Conservation (phyloP, 495 filamentous ascomycete species). For the Penicillium mononematosum region DNA sequence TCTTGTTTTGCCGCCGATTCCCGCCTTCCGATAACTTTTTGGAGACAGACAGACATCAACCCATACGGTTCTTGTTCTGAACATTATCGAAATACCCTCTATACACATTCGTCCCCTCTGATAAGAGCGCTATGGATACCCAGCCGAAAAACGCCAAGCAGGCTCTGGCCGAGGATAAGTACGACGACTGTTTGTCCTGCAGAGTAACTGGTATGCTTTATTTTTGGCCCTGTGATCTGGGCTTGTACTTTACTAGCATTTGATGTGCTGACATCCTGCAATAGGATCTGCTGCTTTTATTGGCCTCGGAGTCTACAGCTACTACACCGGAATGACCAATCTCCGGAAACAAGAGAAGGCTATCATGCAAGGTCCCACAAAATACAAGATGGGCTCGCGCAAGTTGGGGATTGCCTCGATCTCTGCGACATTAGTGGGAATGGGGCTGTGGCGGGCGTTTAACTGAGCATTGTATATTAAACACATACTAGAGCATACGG, state of each 20-base stretch:
- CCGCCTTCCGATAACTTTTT: slow-evolving; percentile 35
- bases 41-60: slow-evolving; percentile 12
- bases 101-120: slow-evolving; percentile 13
- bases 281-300: slow-evolving; percentile 80
- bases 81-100: neutral
- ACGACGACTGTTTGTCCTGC: slow-evolving; percentile 69
- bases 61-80: neutral
- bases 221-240: neutral
- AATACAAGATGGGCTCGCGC: slow-evolving; percentile 75
- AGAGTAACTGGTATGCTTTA: slow-evolving; percentile 59
- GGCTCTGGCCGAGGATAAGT: slow-evolving; percentile 60
- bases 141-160: slow-evolving; percentile 42
- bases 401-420: slow-evolving; percentile 68
- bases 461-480: slow-evolving; percentile 39
- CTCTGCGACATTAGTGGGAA: slow-evolving; percentile 63
- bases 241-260: neutral
- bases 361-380: slow-evolving; percentile 67
- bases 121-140: slow-evolving; percentile 27
- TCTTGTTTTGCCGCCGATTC: slow-evolving; percentile 36
- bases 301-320: slow-evolving; percentile 87
- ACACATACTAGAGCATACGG: neutral
- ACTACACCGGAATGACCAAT: slow-evolving; percentile 74
- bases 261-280: slow-evolving; percentile 10
- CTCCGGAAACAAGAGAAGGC: slow-evolving; percentile 65
- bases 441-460: slow-evolving; percentile 62